These are phyloP conservation scores for Trichoderma pleuroti DNA, from an alignment of 2,329 filamentous ascomycete species.

Conservation along the genomic window DNA sequence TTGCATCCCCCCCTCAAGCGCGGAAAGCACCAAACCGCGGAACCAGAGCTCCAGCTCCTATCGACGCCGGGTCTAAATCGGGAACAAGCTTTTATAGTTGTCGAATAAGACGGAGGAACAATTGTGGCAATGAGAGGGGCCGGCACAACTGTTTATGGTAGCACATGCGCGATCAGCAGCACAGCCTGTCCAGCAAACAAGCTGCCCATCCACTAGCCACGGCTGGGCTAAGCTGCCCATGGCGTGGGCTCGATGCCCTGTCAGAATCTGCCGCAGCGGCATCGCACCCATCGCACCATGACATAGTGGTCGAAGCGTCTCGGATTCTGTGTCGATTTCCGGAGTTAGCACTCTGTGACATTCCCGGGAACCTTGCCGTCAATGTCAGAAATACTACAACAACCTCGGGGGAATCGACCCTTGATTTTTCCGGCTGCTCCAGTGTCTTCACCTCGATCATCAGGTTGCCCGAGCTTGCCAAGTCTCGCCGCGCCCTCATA, in stretches of 20 bases:
- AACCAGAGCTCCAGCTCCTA: background rate
- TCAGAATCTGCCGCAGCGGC: background rate
- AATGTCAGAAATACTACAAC: background rate
- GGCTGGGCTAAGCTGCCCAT: background rate
- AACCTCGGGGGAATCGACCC: background rate
- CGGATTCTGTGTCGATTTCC: background rate
- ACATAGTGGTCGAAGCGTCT: background rate
- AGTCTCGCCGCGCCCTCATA: background rate
- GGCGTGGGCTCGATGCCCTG: background rate
- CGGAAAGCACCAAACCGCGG: background rate
- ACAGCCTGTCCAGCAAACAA: slow-evolving; percentile 1
- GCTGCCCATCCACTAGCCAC: slow-evolving; percentile 2
- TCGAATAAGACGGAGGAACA: slow-evolving; percentile 13
- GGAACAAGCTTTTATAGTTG: slow-evolving; percentile 7
- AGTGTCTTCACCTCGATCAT: background rate
- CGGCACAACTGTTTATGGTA: background rate
- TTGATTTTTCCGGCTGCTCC: background rate
- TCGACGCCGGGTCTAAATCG: slow-evolving; percentile 2
- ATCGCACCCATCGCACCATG: background rate
- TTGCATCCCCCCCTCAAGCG: background rate
- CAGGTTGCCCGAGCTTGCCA: background rate
- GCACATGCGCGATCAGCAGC: slow-evolving; percentile 10
- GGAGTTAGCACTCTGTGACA: background rate
- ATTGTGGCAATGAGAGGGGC: slow-evolving; percentile 13
- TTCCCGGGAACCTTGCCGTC: background rate